Percentiles rank a stretch among this genome's conserved stretches.
Conservation (phyloP, 1,284 basidiomycete genomes). For the Sporisorium graminicola region DNA sequence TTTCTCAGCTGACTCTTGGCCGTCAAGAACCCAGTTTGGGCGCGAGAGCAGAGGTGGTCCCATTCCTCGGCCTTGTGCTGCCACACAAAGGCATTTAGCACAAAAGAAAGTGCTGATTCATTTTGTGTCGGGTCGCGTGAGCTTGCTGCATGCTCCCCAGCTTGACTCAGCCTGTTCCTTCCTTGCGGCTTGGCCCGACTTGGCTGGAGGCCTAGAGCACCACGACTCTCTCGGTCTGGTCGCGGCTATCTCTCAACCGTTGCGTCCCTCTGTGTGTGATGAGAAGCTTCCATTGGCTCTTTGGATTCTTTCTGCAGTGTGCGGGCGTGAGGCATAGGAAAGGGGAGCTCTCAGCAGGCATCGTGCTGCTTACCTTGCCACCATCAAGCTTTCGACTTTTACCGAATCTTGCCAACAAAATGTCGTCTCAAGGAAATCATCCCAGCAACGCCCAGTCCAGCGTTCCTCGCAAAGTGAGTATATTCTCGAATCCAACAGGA, state of each 20-base stretch:
- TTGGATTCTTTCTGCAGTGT: neutral
- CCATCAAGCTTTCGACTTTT: neutral
- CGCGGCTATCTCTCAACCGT: too few relatives aligned
- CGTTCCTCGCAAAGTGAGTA: slow-evolving; percentile 33
- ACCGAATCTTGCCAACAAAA: neutral
- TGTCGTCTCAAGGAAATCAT: slow-evolving; percentile 21
- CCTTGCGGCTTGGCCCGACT: too few relatives aligned
- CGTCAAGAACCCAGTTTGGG: neutral
- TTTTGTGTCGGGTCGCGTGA: neutral
- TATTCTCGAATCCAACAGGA: neutral
- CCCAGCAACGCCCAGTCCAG: slow-evolving; percentile 21
- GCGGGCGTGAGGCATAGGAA: neutral
- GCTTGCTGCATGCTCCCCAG: neutral
- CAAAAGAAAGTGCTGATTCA: too few relatives aligned
- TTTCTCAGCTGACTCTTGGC: too few relatives aligned
- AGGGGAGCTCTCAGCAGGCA: too few relatives aligned
- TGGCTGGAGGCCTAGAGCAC: too few relatives aligned
- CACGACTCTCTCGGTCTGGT: too few relatives aligned
- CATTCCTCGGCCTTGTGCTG: too few relatives aligned
- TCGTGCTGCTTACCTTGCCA: neutral
- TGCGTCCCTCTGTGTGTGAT: neutral
- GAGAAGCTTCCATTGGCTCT: neutral
- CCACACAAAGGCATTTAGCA: too few relatives aligned
- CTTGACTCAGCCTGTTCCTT: neutral
- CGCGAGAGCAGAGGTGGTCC: too few relatives aligned